These are phyloP conservation scores for Udeniomyces megalosporus DNA, from an alignment of 768 basidiomycete genomes.

Conservation along the genomic window DNA sequence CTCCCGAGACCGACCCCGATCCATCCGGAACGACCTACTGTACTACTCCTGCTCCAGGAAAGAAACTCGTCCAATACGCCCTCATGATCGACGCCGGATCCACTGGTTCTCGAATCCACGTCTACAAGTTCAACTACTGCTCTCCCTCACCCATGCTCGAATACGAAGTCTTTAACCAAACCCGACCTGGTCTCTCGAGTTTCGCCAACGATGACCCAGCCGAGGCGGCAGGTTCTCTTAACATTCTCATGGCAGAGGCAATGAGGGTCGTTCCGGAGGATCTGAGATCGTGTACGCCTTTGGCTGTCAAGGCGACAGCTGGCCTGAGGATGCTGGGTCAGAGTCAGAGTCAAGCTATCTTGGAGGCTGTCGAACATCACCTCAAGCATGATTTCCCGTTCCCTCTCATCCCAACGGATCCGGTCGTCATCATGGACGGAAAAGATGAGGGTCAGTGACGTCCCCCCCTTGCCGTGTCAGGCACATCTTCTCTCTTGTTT, in stretches of 20 bases:
- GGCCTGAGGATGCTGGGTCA: conserved; percentile 59
- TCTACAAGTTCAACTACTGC: conserved; percentile 97
- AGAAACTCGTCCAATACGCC: conserved; percentile 66
- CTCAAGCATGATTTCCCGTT: conserved; percentile 54
- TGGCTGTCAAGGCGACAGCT: conserved; percentile 86
- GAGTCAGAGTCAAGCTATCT: conserved; percentile 48
- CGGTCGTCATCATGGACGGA: conserved; percentile 84
- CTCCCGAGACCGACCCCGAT: conserved; percentile 59
- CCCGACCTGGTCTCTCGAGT: conserved; percentile 58
- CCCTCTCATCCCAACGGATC: conserved; percentile 41
- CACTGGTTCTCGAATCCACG: conserved; percentile 89
- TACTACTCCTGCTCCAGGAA: conserved; percentile 38
- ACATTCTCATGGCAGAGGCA: conserved; percentile 66
- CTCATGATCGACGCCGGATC: conserved; percentile 98
- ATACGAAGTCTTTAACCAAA: conserved; percentile 80
- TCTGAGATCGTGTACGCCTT: conserved; percentile 57
- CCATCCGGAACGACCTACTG: conserved; percentile 58
- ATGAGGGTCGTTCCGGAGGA: conserved; percentile 52
- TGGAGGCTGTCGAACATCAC: conserved; percentile 51
- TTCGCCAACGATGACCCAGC: conserved; percentile 40
- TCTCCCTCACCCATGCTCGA: conserved; percentile 58
- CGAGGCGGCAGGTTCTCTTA: conserved; percentile 61
- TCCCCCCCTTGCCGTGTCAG: conserved; percentile 2
- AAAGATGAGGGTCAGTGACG: conserved; percentile 58
- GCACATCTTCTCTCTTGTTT: background rate